These are phyloP conservation scores for Ceratonia siliqua DNA, from an alignment of 306 rosid genomes.

Conservation along the genomic window DNA sequence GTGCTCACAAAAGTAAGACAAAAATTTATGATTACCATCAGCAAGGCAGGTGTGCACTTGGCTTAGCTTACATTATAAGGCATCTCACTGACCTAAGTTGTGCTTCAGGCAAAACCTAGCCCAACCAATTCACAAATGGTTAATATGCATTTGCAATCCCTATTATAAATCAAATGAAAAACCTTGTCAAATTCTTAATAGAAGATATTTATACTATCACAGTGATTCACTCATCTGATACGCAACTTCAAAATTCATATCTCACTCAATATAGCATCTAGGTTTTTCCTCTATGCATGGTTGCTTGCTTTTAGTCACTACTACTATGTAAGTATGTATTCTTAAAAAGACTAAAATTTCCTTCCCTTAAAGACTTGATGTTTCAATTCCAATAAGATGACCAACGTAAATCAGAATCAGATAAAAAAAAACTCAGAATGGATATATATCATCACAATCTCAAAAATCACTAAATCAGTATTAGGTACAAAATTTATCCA, in stretches of 20 bases:
- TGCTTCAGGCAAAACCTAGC: background rate
- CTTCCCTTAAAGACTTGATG: background rate
- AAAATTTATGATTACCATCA: background rate
- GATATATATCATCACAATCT: background rate
- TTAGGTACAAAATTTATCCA: background rate
- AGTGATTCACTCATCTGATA: background rate
- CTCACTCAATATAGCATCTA: slow-evolving; percentile 4
- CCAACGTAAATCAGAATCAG: background rate
- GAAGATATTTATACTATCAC: background rate
- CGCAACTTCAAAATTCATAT: background rate
- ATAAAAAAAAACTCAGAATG: background rate
- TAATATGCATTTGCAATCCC: background rate
- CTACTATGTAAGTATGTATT: background rate
- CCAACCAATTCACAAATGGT: background rate
- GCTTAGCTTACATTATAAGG: background rate
- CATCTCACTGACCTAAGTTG: background rate
- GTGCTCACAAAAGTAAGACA: background rate
- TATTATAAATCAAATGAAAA: background rate
- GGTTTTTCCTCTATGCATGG: background rate
- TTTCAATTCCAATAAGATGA: background rate
- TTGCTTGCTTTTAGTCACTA: background rate
- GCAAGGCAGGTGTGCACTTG: background rate
- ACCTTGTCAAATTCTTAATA: background rate
- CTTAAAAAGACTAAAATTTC: background rate
- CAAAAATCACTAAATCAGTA: background rate